These are phyloP conservation scores for Colletotrichum sp. DNA, from an alignment of 2,329 filamentous ascomycete species.

Conservation along the genomic window DNA sequence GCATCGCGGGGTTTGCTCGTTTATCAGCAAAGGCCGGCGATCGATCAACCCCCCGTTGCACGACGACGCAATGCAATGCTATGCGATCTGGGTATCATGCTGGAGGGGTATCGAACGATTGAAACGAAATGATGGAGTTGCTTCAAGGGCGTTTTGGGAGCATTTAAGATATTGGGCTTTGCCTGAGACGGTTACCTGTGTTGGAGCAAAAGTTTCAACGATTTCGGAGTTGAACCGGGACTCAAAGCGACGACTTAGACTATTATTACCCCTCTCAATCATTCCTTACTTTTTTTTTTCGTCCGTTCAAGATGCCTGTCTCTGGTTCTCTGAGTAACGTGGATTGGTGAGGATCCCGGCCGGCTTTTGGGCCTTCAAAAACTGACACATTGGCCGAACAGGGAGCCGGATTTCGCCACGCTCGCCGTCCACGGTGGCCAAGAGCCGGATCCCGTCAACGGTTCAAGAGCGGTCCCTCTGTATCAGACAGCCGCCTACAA, in stretches of 20 bases:
- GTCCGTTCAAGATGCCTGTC: conserved; percentile 29
- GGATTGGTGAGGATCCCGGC: conserved; percentile 29
- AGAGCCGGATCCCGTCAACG: conserved; percentile 79
- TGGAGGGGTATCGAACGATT: conserved; percentile 7
- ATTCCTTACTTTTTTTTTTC: not conserved
- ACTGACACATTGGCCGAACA: not conserved
- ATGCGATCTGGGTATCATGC: not conserved
- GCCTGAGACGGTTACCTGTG: not conserved
- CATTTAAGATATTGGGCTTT: conserved; percentile 15
- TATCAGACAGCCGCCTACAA: conserved; percentile 75
- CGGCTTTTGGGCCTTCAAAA: conserved; percentile 9
- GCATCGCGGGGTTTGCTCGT: conserved; percentile 15
- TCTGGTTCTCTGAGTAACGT: conserved; percentile 36
- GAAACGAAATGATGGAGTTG: conserved; percentile 4
- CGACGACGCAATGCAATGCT: not conserved
- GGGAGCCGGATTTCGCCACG: conserved; percentile 23
- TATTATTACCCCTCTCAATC: conserved; percentile 12
- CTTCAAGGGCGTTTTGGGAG: not conserved
- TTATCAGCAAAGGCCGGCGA: conserved; percentile 17
- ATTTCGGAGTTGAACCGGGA: not conserved
- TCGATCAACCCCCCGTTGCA: not conserved
- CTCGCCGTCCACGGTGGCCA: conserved; percentile 52
- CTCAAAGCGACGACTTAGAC: not conserved
- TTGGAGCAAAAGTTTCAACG: not conserved
- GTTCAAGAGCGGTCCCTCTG: conserved; percentile 90